Evolutionary conservation across 768 basidiomycete genomes (phyloP), one percentile per base, ranked within the genome.

Genomic region (Jaapia argillacea): DNA sequence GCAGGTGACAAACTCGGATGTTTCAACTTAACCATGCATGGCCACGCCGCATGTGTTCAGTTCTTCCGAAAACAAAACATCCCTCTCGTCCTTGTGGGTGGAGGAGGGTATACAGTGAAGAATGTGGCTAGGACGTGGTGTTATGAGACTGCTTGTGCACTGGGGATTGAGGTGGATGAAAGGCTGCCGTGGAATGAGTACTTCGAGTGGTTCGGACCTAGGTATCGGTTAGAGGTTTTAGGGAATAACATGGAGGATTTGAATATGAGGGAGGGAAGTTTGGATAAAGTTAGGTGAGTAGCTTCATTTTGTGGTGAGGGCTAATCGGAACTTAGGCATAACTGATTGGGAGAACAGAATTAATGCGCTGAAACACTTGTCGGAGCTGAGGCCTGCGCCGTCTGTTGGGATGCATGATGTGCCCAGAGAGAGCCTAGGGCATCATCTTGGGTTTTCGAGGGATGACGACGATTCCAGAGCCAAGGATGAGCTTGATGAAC

Each of bases 191-290:
- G 80, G 78, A 87, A 82, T 60, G 77, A 81, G 51, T 94, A 91
- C 59, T 88, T 97, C 57, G 94, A 98, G 60, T 99, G 92, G 82
- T 98, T 93, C 59, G 96, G 93, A 0, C 94, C 94, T 13, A 69
- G 92, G 48, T 99, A 93, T 62, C 72, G 92, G 48, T 69, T 99
- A 27, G 93, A 97, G 55, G 93, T 99, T 1, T 72, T 79, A 21
- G 72, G 76, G 49, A 97, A 85, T 54, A 98, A 98, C 56, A 89
- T 94, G 85, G 92, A 96, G 48, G 90, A 98, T 55, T 64, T 87
- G 53, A 99, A 98, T 57, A 62, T 81, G 46, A 76, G 74, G 49
- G 85, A 93, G 51, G 77, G 76, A 6, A 85, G 86, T 23, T 62
- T 98, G 25, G 82, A 94, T 45, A 71, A 70, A 52, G 82, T 93